phyloP scores from a whole-genome alignment of 1,139 yeast genomes.

The Geotrichum fermentans region DNA sequence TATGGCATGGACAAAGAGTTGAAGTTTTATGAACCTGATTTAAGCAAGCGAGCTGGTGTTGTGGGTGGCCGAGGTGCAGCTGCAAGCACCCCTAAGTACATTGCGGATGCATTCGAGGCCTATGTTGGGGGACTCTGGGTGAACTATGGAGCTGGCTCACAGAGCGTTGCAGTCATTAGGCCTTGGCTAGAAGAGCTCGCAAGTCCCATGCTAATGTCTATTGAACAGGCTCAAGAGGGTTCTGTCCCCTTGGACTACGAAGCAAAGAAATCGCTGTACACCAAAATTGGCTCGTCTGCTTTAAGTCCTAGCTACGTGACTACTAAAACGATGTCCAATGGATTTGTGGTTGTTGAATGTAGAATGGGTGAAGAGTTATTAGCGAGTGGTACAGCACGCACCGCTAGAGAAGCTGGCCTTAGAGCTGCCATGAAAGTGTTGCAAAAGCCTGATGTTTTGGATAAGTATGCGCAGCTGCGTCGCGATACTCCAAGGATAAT shows the following conservation, averaged over 20 bases:
- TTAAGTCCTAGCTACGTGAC: constrained; percentile 62
- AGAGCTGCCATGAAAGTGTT: constrained; percentile 71
- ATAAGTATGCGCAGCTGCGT: constrained; percentile 58
- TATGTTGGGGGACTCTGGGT: constrained; percentile 72
- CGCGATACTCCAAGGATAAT: constrained; percentile 55
- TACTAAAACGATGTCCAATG: constrained; percentile 51
- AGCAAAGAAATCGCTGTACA: constrained; percentile 76
- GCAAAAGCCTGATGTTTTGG: constrained; percentile 53
- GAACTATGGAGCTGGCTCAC: constrained; percentile 46
- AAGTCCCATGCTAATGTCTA: constrained; percentile 46
- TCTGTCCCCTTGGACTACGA: constrained; percentile 45
- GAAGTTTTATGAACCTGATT: constrained; percentile 23
- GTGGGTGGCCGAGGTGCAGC: constrained; percentile 30
- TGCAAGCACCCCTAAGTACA: constrained; percentile 43
- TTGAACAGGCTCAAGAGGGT: constrained; percentile 31
- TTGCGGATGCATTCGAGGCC: constrained; percentile 84
- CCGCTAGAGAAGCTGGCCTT: constrained; percentile 61
- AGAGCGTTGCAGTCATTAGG: constrained; percentile 47
- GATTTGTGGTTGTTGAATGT: constrained; percentile 62
- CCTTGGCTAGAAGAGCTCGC: constrained; percentile 59
- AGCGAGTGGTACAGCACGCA: constrained; percentile 59
- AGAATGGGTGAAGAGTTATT: constrained; percentile 48
- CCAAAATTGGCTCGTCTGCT: constrained; percentile 71
- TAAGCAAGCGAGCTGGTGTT: constrained; percentile 19
- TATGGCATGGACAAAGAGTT: constrained; percentile 68